Evolutionary conservation across 768 basidiomycete genomes (phyloP), one percentile per base, ranked within the genome.

Genomic region (Obba rivulosa): DNA sequence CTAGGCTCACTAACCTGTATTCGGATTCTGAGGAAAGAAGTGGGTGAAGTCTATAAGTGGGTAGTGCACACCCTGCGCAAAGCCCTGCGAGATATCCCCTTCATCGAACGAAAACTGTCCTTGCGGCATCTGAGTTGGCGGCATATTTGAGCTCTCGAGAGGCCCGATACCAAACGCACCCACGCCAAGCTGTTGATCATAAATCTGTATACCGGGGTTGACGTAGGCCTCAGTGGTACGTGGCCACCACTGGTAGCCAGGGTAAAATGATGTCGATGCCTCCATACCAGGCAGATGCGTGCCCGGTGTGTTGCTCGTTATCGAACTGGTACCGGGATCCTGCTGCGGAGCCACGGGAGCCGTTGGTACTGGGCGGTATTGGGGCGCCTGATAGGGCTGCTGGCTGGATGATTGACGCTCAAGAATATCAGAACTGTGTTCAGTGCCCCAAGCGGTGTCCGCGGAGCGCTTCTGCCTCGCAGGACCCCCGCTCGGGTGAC

Each of bases 181-280:
- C 40, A 38, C 25, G 24, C 20, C 41, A 39, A 11, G 39, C 34
- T 37, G 54, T 47, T 20, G 56, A 46, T 10, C 50, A 45, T 21
- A 48, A 5, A 8, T 24, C 8, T 21, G 21, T 9, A 16, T n/a
- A 11, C 21, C 24, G 16, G 8, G 38, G n/a, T 18, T 17, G 14
- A 16, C 34, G n/a, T 39, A 39, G 7, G 38, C 17, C n/a, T 21
- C 23, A 17, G 35, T 16, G 17, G 23, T 28, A 3, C 36, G 37
- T 0, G 62, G 62, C 62, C 59, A 63, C 56, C 57, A 63, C 49
- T 63, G 59, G 39, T 53, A 63, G 4, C 58, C 58, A 1, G 59
- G 56, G 17, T 57, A 53, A 41, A 51, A 56, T 9, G 57, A 49
- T 13, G 49, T 43, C 5, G 55, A 47, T 3, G 48, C 38, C 11